These are phyloP conservation scores for Alternaria conjuncta DNA, from an alignment of 2,329 filamentous ascomycete genomes.

Conservation along the genomic window DNA sequence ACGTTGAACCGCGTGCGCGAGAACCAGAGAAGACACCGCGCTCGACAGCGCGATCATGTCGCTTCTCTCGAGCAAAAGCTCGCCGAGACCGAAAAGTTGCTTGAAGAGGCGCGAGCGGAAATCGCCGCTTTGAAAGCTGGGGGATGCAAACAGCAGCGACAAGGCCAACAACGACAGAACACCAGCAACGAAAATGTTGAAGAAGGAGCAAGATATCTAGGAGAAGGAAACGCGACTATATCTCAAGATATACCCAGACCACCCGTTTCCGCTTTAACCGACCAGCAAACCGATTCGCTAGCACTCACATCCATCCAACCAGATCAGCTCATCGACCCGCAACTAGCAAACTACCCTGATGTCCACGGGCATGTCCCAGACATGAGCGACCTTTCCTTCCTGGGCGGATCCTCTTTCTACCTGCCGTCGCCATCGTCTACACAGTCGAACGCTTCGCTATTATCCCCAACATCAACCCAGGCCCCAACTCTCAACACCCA, in stretches of 20 bases:
- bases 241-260: neutral
- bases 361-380: neutral
- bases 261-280: neutral
- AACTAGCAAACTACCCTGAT: conserved; percentile 10
- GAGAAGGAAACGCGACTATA: neutral
- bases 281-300: neutral
- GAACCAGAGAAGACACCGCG: conserved; percentile 60
- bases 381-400: conserved; percentile 15
- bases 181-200: neutral
- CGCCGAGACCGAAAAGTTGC: conserved; percentile 34
- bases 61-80: conserved; percentile 48
- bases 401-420: conserved; percentile 2
- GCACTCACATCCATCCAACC: conserved; percentile 2
- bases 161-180: neutral
- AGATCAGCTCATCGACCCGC: conserved; percentile 1
- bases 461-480: neutral
- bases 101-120: conserved; percentile 34
- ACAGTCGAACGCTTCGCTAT: neutral
- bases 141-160: neutral
- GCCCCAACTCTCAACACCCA: neutral
- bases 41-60: conserved; percentile 52
- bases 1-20: conserved; percentile 55
- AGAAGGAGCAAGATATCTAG: neutral
- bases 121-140: conserved; percentile 27
- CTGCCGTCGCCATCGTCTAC: neutral